phyloP scores from a whole-genome alignment of 1,284 basidiomycete species.

The Trametes versicolor region DNA sequence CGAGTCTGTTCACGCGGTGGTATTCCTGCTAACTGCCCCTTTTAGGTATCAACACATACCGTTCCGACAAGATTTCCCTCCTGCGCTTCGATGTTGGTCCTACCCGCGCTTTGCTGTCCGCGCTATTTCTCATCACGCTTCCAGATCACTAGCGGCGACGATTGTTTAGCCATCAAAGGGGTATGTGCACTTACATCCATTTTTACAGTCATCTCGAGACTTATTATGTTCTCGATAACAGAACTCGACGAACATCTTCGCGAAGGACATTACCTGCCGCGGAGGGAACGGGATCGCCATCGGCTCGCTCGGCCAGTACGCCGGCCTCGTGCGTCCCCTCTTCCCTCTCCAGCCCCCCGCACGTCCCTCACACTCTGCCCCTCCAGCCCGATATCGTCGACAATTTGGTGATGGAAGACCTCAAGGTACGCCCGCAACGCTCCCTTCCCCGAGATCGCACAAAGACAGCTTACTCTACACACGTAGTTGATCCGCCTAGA shows the following conservation, averaged over 20 bases:
- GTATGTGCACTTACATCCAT: slow-evolving; percentile 42
- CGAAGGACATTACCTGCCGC: slow-evolving; percentile 60
- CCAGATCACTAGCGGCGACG: slow-evolving; percentile 66
- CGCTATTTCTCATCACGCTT: neutral
- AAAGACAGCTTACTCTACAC: slow-evolving; percentile 5
- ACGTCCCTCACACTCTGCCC: neutral
- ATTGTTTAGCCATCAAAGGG: slow-evolving; percentile 73
- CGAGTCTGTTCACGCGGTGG: neutral
- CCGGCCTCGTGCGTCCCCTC: slow-evolving; percentile 52
- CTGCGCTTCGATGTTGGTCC: slow-evolving; percentile 59
- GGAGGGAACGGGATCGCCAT: slow-evolving; percentile 75
- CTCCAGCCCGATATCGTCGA: slow-evolving; percentile 61
- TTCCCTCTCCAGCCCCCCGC: neutral
- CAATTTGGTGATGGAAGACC: slow-evolving; percentile 61
- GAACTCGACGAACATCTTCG: slow-evolving; percentile 66
- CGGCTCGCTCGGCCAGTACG: slow-evolving; percentile 71
- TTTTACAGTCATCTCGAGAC: neutral
- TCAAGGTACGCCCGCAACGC: slow-evolving; percentile 46
- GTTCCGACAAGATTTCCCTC: slow-evolving; percentile 60
- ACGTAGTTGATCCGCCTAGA: slow-evolving; percentile 57
- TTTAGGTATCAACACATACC: slow-evolving; percentile 69
- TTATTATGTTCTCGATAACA: slow-evolving; percentile 38
- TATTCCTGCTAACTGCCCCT: neutral
- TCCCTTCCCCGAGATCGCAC: neutral
- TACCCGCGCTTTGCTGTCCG: neutral